Evolutionary conservation across 768 basidiomycete species (phyloP).

Genomic region (Termitomyces sp.): DNA sequence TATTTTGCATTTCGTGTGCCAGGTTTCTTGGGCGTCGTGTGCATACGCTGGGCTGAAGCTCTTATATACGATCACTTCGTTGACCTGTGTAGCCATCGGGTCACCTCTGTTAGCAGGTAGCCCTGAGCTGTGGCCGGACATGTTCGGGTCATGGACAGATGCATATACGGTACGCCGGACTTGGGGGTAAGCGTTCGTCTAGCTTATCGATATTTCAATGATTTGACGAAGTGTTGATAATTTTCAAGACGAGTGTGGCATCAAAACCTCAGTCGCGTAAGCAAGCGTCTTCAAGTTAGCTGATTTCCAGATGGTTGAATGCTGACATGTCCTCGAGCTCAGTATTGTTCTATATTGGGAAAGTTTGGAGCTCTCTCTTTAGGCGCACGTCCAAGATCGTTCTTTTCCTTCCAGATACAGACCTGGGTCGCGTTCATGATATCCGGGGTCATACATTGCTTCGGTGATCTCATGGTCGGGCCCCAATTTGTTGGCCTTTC

Average conservation of each 20-base stretch:
- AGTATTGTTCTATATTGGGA: background rate
- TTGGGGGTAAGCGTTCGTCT: slow-evolving; percentile 1
- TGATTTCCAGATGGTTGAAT: background rate
- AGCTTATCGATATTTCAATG: background rate
- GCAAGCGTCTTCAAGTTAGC: background rate
- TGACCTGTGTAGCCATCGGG: slow-evolving; percentile 1
- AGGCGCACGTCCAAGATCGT: background rate
- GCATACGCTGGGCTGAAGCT: background rate
- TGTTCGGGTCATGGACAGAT: slow-evolving; percentile 5
- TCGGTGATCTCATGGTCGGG: slow-evolving; percentile 7
- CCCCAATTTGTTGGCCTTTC: background rate
- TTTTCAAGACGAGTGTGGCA: slow-evolving; percentile 6
- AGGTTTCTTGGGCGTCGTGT: background rate
- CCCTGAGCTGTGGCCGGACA: slow-evolving; percentile 5
- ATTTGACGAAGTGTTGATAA: background rate
- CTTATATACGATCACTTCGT: background rate
- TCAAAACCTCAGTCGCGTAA: slow-evolving; percentile 8
- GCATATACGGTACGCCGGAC: slow-evolving; percentile 7
- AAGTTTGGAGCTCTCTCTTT: background rate
- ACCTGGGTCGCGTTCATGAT: slow-evolving; percentile 3
- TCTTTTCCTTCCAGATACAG: slow-evolving; percentile 1
- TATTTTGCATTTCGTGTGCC: background rate
- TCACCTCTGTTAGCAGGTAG: background rate
- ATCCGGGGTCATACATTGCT: slow-evolving; percentile 4
- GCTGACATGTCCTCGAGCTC: background rate